Conservation (phyloP, 257 asterid genomes). For the Nicotiana noctiflora region DNA sequence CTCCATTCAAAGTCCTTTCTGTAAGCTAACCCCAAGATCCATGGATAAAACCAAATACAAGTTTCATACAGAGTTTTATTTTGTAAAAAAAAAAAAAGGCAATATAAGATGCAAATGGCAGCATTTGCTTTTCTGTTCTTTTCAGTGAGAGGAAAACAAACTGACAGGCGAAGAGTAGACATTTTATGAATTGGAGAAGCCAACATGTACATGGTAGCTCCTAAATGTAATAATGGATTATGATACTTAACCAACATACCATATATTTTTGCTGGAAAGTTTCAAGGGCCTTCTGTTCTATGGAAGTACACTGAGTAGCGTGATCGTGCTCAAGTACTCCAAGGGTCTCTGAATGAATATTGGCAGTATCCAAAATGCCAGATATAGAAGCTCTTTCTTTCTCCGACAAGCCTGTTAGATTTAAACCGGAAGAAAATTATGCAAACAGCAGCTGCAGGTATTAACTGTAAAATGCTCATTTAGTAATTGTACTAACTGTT, state of each 20-base stretch:
- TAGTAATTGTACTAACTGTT: background rate
- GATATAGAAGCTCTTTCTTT: slow-evolving; percentile 46
- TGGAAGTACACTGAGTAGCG: slow-evolving; percentile 41
- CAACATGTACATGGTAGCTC: background rate
- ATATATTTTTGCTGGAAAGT: slow-evolving; percentile 52
- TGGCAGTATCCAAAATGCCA: slow-evolving; percentile 38
- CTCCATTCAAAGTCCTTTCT: background rate
- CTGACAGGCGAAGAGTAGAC: background rate
- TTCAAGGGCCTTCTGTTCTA: slow-evolving; percentile 46
- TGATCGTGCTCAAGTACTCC: slow-evolving; percentile 46
- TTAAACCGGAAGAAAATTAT: background rate
- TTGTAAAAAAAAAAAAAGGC: background rate
- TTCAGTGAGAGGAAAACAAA: background rate
- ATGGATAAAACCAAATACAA: background rate
- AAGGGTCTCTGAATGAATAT: slow-evolving; percentile 46
- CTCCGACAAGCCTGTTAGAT: slow-evolving; percentile 46
- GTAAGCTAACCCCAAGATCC: background rate
- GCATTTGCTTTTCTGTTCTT: background rate
- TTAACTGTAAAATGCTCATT: background rate
- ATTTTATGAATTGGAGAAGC: background rate
- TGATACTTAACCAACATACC: slow-evolving; percentile 30
- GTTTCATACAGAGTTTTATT: background rate
- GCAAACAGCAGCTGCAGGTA: background rate
- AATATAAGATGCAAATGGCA: background rate
- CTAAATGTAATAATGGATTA: background rate